phyloP scores from a whole-genome alignment of 2,329 filamentous ascomycete species.

The Trichoderma simmonsii region DNA sequence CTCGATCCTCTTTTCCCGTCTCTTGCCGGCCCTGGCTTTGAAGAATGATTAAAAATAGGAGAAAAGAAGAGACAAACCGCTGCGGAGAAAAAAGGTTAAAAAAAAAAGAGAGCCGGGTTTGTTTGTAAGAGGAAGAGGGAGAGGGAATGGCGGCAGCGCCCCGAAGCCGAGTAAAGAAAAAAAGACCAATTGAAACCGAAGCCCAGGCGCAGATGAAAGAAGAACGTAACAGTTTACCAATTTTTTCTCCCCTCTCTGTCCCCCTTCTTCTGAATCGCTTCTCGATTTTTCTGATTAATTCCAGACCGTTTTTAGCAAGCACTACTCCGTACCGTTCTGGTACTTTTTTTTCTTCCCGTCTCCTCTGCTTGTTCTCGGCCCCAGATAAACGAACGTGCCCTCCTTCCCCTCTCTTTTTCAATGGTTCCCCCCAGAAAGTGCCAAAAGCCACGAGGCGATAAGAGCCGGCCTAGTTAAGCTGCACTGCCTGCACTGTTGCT shows the following conservation, averaged over 20 bases:
- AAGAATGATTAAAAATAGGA: not conserved
- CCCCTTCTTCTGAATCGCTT: not conserved
- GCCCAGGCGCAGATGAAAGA: conserved; percentile 1
- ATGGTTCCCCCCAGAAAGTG: not conserved
- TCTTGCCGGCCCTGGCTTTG: not conserved
- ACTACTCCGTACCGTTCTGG: not conserved
- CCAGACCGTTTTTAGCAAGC: not conserved
- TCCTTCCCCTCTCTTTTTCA: not conserved
- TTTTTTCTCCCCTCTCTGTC: not conserved
- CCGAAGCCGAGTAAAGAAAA: not conserved
- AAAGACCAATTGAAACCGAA: conserved; percentile 9
- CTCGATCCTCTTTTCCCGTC: not conserved
- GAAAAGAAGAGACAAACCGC: not conserved
- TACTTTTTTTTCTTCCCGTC: not conserved
- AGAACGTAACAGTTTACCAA: conserved; percentile 8
- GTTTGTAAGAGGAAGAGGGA: conserved; percentile 1
- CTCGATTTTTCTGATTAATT: not conserved
- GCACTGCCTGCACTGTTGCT: no score
- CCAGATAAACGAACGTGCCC: not conserved
- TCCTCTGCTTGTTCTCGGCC: not conserved
- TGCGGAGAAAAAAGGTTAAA: not conserved
- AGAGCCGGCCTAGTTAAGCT: not conserved
- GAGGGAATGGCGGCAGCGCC: not conserved
- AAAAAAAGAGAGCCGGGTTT: not conserved
- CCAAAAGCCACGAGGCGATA: not conserved